Percentiles rank a stretch among this genome's conserved stretches.
Evolutionary conservation across 352 stramenopile genomes (phyloP).

Genomic region (Pythium dissimile): DNA sequence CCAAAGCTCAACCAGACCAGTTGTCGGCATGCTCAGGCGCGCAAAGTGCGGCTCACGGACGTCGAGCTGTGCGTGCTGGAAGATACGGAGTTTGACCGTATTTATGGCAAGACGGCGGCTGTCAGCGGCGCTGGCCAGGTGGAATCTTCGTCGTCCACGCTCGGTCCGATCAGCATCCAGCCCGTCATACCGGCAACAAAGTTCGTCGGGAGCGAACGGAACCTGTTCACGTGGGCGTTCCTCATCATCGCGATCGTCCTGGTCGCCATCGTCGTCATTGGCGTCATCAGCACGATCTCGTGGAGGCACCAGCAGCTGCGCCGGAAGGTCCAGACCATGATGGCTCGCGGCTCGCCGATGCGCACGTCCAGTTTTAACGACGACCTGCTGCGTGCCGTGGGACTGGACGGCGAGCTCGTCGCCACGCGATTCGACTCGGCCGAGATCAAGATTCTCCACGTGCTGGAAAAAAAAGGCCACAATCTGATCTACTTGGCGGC

Average conservation of each 20-base stretch:
- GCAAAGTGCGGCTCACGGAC: slow-evolving; percentile 1
- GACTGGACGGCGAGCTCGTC: slow-evolving; percentile 18
- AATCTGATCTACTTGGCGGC: slow-evolving; percentile 64
- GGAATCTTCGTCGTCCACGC: neutral
- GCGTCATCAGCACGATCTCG: slow-evolving; percentile 21
- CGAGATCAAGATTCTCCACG: slow-evolving; percentile 64
- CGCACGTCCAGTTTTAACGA: slow-evolving; percentile 15
- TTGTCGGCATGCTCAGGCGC: neutral
- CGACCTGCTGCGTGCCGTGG: slow-evolving; percentile 15
- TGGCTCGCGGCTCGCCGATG: slow-evolving; percentile 4
- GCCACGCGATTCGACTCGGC: slow-evolving; percentile 25
- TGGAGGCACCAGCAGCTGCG: slow-evolving; percentile 29
- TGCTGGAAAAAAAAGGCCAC: slow-evolving; percentile 57
- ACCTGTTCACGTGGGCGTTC: slow-evolving; percentile 21
- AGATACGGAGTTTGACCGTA: slow-evolving; percentile 6
- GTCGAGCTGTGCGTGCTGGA: slow-evolving; percentile 12
- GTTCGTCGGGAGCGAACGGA: slow-evolving; percentile 29
- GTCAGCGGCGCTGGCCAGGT: neutral
- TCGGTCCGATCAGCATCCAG: slow-evolving; percentile 23
- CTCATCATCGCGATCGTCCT: slow-evolving; percentile 23
- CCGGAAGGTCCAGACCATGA: slow-evolving; percentile 13
- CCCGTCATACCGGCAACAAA: slow-evolving; percentile 50
- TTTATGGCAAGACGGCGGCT: neutral
- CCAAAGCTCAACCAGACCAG: slow-evolving; percentile 1
- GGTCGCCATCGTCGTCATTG: slow-evolving; percentile 21